phyloP scores from a whole-genome alignment of 768 basidiomycete genomes.

The Tylopilus intermedius region DNA sequence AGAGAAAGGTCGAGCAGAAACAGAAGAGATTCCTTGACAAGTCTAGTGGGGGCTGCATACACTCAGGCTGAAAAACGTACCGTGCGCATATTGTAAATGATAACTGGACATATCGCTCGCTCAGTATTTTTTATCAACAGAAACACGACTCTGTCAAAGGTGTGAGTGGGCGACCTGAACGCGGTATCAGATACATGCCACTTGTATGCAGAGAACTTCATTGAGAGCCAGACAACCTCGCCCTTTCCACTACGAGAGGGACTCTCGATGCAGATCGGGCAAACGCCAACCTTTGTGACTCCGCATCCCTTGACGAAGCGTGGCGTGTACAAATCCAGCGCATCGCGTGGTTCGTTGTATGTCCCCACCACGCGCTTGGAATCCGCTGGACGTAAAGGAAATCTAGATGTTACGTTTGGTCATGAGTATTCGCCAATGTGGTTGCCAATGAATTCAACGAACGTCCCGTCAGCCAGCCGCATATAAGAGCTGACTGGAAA shows the following conservation, averaged over 20 bases:
- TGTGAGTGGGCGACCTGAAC: constrained; percentile 1
- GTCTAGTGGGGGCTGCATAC: constrained; percentile 1
- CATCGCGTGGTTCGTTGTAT: constrained; percentile 56
- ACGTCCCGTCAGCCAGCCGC: constrained; percentile 38
- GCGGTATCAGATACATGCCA: constrained; percentile 41
- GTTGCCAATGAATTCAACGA: constrained; percentile 17
- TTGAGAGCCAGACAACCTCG: constrained; percentile 64
- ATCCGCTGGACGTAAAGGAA: constrained; percentile 11
- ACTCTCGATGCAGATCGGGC: constrained; percentile 70
- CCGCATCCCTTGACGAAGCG: constrained; percentile 71
- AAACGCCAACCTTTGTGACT: constrained; percentile 64
- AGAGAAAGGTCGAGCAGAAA: constrained; percentile 67
- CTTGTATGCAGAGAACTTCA: constrained; percentile 83
- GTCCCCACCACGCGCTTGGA: constrained; percentile 35
- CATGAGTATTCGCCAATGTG: background rate
- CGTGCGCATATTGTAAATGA: constrained; percentile 79
- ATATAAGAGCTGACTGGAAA: constrained; percentile 63
- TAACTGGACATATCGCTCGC: constrained; percentile 44
- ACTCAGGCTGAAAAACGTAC: constrained; percentile 33
- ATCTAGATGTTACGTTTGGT: constrained; percentile 11
- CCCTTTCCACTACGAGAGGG: constrained; percentile 57
- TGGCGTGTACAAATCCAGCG: constrained; percentile 72
- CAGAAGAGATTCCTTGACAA: constrained; percentile 60
- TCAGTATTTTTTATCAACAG: constrained; percentile 2
- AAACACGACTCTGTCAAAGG: constrained; percentile 16